Evolutionary conservation across 306 rosid genomes (phyloP), one percentile per base, ranked within the genome.

Genomic region (Acacia crassicarpa): DNA sequence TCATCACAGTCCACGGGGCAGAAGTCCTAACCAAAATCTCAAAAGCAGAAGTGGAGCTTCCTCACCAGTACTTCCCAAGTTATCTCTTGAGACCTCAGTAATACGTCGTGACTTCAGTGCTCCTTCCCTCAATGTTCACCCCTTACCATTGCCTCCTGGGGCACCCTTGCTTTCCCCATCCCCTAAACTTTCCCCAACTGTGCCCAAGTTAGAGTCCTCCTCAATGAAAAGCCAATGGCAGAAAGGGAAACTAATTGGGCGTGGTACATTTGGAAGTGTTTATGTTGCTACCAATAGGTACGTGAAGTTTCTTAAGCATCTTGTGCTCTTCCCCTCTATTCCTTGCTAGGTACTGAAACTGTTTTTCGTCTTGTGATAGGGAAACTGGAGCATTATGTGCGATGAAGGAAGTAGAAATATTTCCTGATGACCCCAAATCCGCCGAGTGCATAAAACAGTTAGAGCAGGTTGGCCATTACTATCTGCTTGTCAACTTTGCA

Each of bases 311-410:
- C 46, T 5, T 59, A 19, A 49, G 25, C 20, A 49, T 70, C 43
- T 68, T 74, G 44, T 44, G 62, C 45, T 84, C n/a, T n/a, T 56
- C 19, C 74, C 67, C 84, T 77, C 74, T 75, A 32, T 78, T 66
- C 76, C 62, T 71, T 62, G 76, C 30, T 72, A 63, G 51, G 62
- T 75, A 84, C 58, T 78, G 76, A 68, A 25, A 78, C 6, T 25
- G 38, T 23, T 13, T 71, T 71, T 32, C 20, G n/a, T 79, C 62
- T 71, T 32, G 48, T 71, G 33, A 30, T 84, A 95, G 98, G 77
- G 90, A 89, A 87, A 96, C 95, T 69, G 99, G 99, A 81, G 94
- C 99, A 76, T 84, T 96, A 87, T 96, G 98, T 89, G 99, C 99
- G 56, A 92, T 96, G 99, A 96, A 96, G 87, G 99, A 96, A 86